These are phyloP conservation scores for Adansonia rubrostipa DNA, from an alignment of 441 rosid species.

Conservation along the genomic window DNA sequence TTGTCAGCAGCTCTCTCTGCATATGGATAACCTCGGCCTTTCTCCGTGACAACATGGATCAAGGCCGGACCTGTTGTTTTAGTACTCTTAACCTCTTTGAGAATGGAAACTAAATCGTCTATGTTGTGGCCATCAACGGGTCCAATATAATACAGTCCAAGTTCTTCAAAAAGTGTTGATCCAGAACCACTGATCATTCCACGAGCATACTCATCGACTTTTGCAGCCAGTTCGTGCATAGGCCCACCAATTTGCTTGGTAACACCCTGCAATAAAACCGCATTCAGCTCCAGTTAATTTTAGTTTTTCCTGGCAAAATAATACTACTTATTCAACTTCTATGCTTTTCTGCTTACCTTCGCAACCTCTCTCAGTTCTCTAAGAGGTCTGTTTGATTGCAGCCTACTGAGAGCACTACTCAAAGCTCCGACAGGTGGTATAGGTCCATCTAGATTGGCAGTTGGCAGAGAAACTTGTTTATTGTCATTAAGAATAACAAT, in stretches of 20 bases:
- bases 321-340: background rate
- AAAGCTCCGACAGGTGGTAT: constrained; percentile 93
- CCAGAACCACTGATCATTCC: constrained; percentile 98
- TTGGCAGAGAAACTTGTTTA: constrained; percentile 93
- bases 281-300: background rate
- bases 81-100: constrained; percentile 90
- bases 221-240: constrained; percentile 91
- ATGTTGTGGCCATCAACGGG: constrained; percentile 94
- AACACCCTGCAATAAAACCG: constrained; percentile 62
- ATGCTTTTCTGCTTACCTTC: constrained; percentile 50
- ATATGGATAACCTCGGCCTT: constrained; percentile 97
- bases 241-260: constrained; percentile 89
- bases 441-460: constrained; percentile 90
- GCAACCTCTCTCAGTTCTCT: constrained; percentile 96
- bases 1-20: constrained; percentile 95
- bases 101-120: constrained; percentile 80
- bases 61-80: constrained; percentile 89
- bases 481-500: constrained; percentile 94
- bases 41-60: constrained; percentile 94
- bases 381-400: constrained; percentile 90
- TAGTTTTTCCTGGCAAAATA: too few species aligned
- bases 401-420: constrained; percentile 89
- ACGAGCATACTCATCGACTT: constrained; percentile 95
- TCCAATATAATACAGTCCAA: constrained; percentile 90
- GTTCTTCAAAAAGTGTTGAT: constrained; percentile 89